Evolutionary conservation across 2,329 filamentous ascomycete species (phyloP), one percentile per base, ranked within the genome.

Genomic region (Pseudogymnoascus sp.): DNA sequence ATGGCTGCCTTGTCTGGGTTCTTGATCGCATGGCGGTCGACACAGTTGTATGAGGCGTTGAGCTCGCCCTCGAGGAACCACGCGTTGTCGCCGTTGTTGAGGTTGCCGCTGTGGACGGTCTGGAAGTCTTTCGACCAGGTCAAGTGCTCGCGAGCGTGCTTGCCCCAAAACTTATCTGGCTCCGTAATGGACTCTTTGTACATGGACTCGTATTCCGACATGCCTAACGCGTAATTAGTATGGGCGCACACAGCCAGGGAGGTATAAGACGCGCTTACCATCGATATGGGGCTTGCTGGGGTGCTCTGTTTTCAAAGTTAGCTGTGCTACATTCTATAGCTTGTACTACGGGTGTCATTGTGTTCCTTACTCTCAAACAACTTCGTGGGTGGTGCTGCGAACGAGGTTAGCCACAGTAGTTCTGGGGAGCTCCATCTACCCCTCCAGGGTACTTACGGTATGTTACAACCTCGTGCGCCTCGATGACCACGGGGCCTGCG

Each of bases 21-120:
- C 79, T 93, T 92, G 79, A 96, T 85, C n/a, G 95, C 95, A 77
- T 98, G 93, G 67, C 95, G 90, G 75, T 99, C 95, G 68, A 99
- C 88, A 74, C 92, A 96, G 82, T 99, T 99, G 86, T 92, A 98
- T 28, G 90, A 95, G 68, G 95, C 95, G 73, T 99, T 99, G 74
- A 99, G 82, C 72, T 88, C 86, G 69, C 95, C 95, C 80, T 97
- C 95, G 67, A 93, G 79, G 75, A 98, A 99, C 93, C 95, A 99
- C 68, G 92, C 90, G 73, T 84, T 88, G 79, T 99, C 93, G 71
- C 95, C 95, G 67, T 89, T 82, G 62, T 76, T 76, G 64, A 99
- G 85, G 31, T 86, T 87, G 66, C 95, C 95, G 65, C 83, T 85
- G 76, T 86, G 86, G 62, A 96, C 92, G 11, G 93, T 98, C 77